Conservation (phyloP, 2,329 filamentous ascomycete species). For the Hansfordia pulvinata region DNA sequence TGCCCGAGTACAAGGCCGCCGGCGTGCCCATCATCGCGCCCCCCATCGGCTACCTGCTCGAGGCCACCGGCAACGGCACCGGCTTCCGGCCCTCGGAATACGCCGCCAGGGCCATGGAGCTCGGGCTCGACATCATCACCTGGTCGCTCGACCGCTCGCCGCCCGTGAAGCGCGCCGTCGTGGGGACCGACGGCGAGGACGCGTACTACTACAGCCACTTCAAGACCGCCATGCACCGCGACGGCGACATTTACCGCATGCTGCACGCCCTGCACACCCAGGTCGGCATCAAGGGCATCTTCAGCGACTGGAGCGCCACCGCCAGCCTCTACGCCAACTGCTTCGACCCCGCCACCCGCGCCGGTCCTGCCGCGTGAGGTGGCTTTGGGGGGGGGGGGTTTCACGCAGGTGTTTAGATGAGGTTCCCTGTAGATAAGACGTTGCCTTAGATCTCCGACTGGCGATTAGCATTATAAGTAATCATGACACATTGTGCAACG, state of each 20-base stretch:
- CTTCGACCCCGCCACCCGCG: too few species aligned
- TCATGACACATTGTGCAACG: too few species aligned
- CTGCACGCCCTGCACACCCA: constrained; percentile 49
- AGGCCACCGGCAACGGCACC: constrained; percentile 29
- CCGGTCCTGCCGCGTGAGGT: too few species aligned
- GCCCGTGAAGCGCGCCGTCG: constrained; percentile 22
- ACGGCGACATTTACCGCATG: constrained; percentile 55
- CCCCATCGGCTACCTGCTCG: constrained; percentile 48
- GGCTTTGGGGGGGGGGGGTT: too few species aligned
- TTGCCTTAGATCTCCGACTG: too few species aligned
- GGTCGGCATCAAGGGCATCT: constrained; percentile 47
- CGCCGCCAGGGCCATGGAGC: constrained; percentile 42
- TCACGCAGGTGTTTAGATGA: too few species aligned
- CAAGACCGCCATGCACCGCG: constrained; percentile 38
- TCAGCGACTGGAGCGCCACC: constrained; percentile 57
- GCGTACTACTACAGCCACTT: constrained; percentile 45
- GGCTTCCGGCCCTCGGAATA: constrained; percentile 51
- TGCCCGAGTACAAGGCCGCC: constrained; percentile 38
- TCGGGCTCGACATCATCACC: constrained; percentile 50
- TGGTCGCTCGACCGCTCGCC: constrained; percentile 58
- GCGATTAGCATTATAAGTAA: too few species aligned
- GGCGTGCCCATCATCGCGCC: constrained; percentile 52
- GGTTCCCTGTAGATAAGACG: too few species aligned
- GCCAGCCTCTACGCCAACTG: constrained; percentile 62
- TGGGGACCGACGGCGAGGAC: constrained; percentile 27